Percentiles rank a stretch among this genome's conserved stretches.
Evolutionary conservation across 2,329 filamentous ascomycete genomes (phyloP).

Genomic region (Raffaelea deltoideospora): DNA sequence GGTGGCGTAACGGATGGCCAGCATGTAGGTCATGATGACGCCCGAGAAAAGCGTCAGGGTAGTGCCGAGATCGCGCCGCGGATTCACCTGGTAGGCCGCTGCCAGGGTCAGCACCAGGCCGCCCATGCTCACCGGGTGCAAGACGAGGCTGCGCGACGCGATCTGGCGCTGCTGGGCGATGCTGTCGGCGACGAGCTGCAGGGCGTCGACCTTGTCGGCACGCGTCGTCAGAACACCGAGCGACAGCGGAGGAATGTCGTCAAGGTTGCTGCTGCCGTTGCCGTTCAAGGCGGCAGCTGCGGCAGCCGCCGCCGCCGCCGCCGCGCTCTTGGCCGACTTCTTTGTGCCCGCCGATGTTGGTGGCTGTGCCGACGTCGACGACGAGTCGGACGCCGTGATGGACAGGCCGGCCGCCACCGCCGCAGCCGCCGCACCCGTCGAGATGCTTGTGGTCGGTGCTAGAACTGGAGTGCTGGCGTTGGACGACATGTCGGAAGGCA

Average conservation of each 20-base stretch:
- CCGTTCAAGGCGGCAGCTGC: slow-evolving; percentile 14
- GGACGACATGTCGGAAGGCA: slow-evolving; percentile 43
- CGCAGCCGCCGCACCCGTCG: slow-evolving; percentile 7
- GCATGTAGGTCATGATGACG: slow-evolving; percentile 46
- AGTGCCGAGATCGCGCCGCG: slow-evolving; percentile 33
- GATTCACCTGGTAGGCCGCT: slow-evolving; percentile 28
- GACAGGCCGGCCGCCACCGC: slow-evolving; percentile 5
- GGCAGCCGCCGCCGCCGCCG: slow-evolving; percentile 19
- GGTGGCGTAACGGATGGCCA: slow-evolving; percentile 44
- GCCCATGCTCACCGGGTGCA: slow-evolving; percentile 41
- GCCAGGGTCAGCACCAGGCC: slow-evolving; percentile 28
- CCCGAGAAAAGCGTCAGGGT: slow-evolving; percentile 43
- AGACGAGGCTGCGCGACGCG: slow-evolving; percentile 46
- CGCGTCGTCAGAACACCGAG: slow-evolving; percentile 40
- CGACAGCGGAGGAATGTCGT: slow-evolving; percentile 47
- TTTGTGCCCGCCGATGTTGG: neutral
- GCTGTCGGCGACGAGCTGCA: slow-evolving; percentile 65
- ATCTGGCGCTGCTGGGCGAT: slow-evolving; percentile 68
- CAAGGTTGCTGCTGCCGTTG: too few relatives aligned
- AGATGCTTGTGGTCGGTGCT: slow-evolving; percentile 26
- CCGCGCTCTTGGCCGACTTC: neutral
- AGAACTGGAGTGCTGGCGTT: slow-evolving; percentile 50
- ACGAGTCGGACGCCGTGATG: too few relatives aligned
- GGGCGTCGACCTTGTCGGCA: slow-evolving; percentile 48
- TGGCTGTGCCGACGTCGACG: neutral